Base-by-base conservation (phyloP, 2,329 filamentous ascomycete genomes). In the Chaetomiaceae sp. region DNA sequence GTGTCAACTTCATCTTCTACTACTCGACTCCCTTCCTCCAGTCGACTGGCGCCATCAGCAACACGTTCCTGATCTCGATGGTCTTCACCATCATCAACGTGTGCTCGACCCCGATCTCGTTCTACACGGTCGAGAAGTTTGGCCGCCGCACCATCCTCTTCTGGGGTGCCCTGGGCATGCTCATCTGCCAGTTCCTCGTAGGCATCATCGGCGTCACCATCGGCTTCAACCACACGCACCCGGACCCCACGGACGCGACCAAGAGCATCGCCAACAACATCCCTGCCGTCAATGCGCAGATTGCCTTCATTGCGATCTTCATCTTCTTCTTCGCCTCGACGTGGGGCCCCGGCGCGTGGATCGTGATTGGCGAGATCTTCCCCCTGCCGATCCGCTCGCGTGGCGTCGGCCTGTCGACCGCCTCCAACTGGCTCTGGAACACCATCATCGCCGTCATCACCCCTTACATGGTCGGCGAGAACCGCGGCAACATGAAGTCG, bases 1-100 rank as follows among this genome's bases (percentile, higher is more conserved):
- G 89, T 75, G 86, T 95, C 72, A 95, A 95, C 78, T 95, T 92
- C 72, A 88, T 93, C 76, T 93, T 91, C 76, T 87, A 89, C 74
- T 89, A 85, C 74, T 89, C 87, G 31, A 90, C 87, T 30, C 82
- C 86, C 53, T 95, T 95, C 82, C 87, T 95, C 73, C 71, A 86
- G 70, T 82, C 83, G 20, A 84, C 86, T 25, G 85, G 85, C 59
- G 86, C 86, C 62, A 89, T 95, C 63, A 60, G 66, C 55, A 85
- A 95, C 75, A 76, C 81, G 38, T 95, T 95, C 79, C 69, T 95
- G 61, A 90, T 93, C 66, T 86, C 84, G 52, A 77, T 95, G 65
- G 79, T 95, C 73, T 92, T 89, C 68, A 93, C 87, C 56, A 79
- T 93, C 48, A 87, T 95, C 75, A 95, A 95, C 73, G 87, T 93